Evolutionary conservation across 768 basidiomycete genomes (phyloP).

Genomic region (Calocera cornea): DNA sequence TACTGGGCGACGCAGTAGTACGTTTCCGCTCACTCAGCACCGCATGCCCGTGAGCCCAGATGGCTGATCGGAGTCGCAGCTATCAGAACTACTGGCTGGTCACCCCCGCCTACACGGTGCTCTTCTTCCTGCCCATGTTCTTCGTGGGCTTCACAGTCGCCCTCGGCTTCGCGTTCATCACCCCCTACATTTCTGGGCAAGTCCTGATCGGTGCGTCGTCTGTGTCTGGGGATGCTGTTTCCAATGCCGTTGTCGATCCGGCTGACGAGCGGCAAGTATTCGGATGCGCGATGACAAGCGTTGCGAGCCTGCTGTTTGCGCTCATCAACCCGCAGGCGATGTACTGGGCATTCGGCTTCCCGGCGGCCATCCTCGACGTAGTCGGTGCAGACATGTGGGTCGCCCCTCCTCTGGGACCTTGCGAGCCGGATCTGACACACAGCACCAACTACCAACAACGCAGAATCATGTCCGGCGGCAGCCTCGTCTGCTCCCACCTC

Average conservation of each 20-base stretch:
- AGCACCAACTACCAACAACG: too few species aligned
- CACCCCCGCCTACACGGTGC: conserved; percentile 44
- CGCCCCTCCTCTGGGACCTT: too few species aligned
- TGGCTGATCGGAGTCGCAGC: conserved; percentile 23
- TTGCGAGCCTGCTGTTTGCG: conserved; percentile 53
- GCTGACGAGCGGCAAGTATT: conserved; percentile 24
- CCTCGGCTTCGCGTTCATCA: conserved; percentile 45
- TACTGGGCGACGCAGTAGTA: conserved; percentile 31
- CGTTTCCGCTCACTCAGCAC: too few species aligned
- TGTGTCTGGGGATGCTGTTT: too few species aligned
- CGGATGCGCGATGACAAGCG: conserved; percentile 46
- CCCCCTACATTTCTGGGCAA: conserved; percentile 41
- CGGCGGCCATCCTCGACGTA: conserved; percentile 49
- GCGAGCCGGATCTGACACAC: too few species aligned
- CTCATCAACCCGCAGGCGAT: conserved; percentile 41
- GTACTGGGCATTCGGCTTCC: conserved; percentile 70
- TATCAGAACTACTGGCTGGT: conserved; percentile 52
- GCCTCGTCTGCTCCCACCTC: conserved; percentile 58
- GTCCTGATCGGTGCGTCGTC: conserved; percentile 40
- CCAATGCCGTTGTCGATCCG: neutral
- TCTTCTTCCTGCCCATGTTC: conserved; percentile 59
- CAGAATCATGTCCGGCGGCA: conserved; percentile 28
- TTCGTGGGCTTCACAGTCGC: conserved; percentile 51
- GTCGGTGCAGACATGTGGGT: conserved; percentile 55
- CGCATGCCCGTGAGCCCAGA: too few species aligned